These are phyloP conservation scores for Pholiota molesta DNA, from an alignment of 768 basidiomycete genomes.

Conservation along the genomic window DNA sequence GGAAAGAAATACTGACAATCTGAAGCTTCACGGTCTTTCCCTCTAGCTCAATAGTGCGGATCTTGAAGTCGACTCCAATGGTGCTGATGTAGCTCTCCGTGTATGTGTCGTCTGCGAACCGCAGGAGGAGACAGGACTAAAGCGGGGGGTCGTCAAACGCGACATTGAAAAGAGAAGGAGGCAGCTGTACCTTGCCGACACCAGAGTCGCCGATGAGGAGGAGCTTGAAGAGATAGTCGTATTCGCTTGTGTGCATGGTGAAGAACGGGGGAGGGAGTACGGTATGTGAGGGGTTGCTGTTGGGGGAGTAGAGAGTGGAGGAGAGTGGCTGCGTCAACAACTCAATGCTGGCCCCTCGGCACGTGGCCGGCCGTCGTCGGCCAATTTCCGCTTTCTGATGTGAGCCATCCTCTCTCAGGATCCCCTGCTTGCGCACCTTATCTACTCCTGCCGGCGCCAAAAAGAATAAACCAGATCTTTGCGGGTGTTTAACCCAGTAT, in stretches of 20 bases:
- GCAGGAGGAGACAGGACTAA: slow-evolving; percentile 88
- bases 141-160: slow-evolving; percentile 23
- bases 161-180: slow-evolving; percentile 25
- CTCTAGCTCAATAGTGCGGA: slow-evolving; percentile 97
- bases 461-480: too few species aligned
- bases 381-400: slow-evolving; percentile 13
- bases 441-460: neutral
- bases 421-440: neutral
- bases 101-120: slow-evolving; percentile 96
- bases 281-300: slow-evolving; percentile 11
- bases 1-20: slow-evolving; percentile 69
- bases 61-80: slow-evolving; percentile 99
- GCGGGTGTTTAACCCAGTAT: too few species aligned
- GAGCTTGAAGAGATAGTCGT: slow-evolving; percentile 96
- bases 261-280: slow-evolving; percentile 28
- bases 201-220: slow-evolving; percentile 95
- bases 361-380: slow-evolving; percentile 32
- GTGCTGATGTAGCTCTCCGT: slow-evolving; percentile 98
- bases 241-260: slow-evolving; percentile 89
- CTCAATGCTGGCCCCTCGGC: slow-evolving; percentile 30
- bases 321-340: slow-evolving; percentile 40
- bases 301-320: slow-evolving; percentile 9
- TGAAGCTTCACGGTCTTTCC: slow-evolving; percentile 99
- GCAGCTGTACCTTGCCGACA: slow-evolving; percentile 76
- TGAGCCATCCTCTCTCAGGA: neutral